These are phyloP conservation scores for Myxozyma neglecta DNA, from an alignment of 805 yeast genomes.

Conservation along the genomic window DNA sequence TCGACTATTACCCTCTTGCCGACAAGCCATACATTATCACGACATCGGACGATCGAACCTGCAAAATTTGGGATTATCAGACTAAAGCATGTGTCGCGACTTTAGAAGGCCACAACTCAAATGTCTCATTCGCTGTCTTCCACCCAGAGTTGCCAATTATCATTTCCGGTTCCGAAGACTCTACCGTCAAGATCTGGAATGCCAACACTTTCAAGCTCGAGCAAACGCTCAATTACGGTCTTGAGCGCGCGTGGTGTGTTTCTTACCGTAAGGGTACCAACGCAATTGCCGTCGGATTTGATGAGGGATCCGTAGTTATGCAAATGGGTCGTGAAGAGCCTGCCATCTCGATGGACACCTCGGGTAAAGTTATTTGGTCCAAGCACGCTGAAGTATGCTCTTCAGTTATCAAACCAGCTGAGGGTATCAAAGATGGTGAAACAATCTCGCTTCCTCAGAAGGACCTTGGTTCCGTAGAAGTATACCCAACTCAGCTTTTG, in stretches of 20 bases:
- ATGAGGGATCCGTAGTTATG: conserved; percentile 86
- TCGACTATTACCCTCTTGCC: conserved; percentile 94
- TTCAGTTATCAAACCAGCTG: conserved; percentile 54
- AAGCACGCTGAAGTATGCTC: conserved; percentile 87
- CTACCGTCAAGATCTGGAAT: conserved; percentile 92
- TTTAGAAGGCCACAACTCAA: conserved; percentile 87
- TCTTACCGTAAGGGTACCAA: conserved; percentile 72
- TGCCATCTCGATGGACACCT: conserved; percentile 85
- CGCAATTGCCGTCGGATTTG: conserved; percentile 88
- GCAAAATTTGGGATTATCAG: conserved; percentile 85
- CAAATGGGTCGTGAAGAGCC: conserved; percentile 95
- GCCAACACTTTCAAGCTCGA: conserved; percentile 90
- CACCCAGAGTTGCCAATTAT: conserved; percentile 97
- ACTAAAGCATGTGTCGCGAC: conserved; percentile 94
- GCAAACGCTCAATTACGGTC: conserved; percentile 83
- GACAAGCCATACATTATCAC: conserved; percentile 94
- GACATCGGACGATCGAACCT: conserved; percentile 89
- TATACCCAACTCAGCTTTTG: conserved; percentile 79
- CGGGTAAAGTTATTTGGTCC: conserved; percentile 88
- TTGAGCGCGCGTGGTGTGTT: conserved; percentile 97
- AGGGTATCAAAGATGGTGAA: conserved; percentile 77
- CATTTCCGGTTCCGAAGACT: conserved; percentile 95
- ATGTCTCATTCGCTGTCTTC: conserved; percentile 95
- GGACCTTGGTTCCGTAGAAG: conserved; percentile 92
- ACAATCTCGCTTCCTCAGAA: conserved; percentile 72